A percentile compares a stretch with the other conserved stretches of the same genome.
phyloP scores from a whole-genome alignment of 345 rosid genomes.

The Kernera saxatilis region DNA sequence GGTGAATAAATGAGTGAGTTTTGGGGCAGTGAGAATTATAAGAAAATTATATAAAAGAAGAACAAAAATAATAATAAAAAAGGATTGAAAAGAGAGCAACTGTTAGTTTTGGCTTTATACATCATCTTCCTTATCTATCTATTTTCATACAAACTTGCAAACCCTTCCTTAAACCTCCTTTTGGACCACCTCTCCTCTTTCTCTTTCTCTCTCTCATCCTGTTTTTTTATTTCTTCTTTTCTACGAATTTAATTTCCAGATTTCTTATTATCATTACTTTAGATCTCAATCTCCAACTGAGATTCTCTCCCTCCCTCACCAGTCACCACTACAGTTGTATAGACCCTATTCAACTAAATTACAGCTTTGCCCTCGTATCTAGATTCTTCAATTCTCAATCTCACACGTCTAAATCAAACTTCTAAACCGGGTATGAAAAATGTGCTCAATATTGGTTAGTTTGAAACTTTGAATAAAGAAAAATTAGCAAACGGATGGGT shows the following conservation, averaged over 20 bases:
- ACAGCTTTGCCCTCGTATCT: slow-evolving; percentile 33
- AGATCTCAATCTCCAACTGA: slow-evolving; percentile 70
- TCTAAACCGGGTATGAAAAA: neutral
- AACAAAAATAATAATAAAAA: neutral
- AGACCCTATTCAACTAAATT: slow-evolving; percentile 12
- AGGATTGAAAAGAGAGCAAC: slow-evolving; percentile 37
- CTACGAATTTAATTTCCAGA: slow-evolving; percentile 26
- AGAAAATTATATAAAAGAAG: neutral
- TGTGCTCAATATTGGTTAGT: neutral
- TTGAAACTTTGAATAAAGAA: neutral
- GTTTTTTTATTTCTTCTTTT: neutral
- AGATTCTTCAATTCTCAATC: neutral
- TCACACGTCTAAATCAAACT: neutral
- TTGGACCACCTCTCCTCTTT: slow-evolving; percentile 29
- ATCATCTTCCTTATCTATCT: slow-evolving; percentile 46
- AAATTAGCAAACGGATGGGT: no score
- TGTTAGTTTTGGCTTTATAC: slow-evolving; percentile 60
- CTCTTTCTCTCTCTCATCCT: slow-evolving; percentile 7
- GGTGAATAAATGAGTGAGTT: slow-evolving; percentile 35
- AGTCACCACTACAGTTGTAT: slow-evolving; percentile 28
- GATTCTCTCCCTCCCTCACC: slow-evolving; percentile 34
- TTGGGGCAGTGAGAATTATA: slow-evolving; percentile 14
- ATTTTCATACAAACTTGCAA: slow-evolving; percentile 39
- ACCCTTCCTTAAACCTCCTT: slow-evolving; percentile 35
- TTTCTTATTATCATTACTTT: slow-evolving; percentile 38